Percentiles rank a stretch among this genome's conserved stretches.
These are phyloP conservation scores for Boletus rex-veris DNA, from an alignment of 768 basidiomycete species.

Conservation along the genomic window DNA sequence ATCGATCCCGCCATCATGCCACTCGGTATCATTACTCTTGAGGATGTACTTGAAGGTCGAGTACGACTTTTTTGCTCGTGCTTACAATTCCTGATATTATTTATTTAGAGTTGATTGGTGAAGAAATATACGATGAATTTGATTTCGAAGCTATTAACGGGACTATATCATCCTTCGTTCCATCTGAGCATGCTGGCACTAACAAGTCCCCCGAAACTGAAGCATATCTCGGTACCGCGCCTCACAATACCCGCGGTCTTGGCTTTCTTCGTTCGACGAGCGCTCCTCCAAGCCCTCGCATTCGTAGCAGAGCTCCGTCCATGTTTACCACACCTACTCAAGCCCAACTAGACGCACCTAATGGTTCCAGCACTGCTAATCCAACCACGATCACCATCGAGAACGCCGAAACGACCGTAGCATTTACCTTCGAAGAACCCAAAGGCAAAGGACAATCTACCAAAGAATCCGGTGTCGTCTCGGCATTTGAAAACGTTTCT, in stretches of 20 bases:
- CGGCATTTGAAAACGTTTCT: not conserved
- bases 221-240: slow-evolving; percentile 1
- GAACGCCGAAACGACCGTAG: not conserved
- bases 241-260: slow-evolving; percentile 41
- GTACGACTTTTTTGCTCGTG: not conserved
- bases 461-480: not conserved
- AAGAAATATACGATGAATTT: slow-evolving; percentile 92
- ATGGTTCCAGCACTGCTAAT: not conserved
- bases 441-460: not conserved
- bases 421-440: not conserved
- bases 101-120: slow-evolving; percentile 78
- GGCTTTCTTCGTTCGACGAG: slow-evolving; percentile 54
- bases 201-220: slow-evolving; percentile 30
- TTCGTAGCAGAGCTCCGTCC: slow-evolving; percentile 6
- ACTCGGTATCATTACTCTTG: slow-evolving; percentile 88
- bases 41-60: slow-evolving; percentile 86
- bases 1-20: slow-evolving; percentile 82
- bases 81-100: not conserved
- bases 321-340: slow-evolving; percentile 5
- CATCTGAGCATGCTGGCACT: slow-evolving; percentile 30
- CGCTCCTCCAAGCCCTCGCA: slow-evolving; percentile 54
- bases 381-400: not conserved
- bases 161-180: slow-evolving; percentile 43
- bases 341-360: not conserved
- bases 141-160: slow-evolving; percentile 72